These are phyloP conservation scores for Neoscytalidium dimidiatum DNA, from an alignment of 2,329 filamentous ascomycete species.

Conservation along the genomic window DNA sequence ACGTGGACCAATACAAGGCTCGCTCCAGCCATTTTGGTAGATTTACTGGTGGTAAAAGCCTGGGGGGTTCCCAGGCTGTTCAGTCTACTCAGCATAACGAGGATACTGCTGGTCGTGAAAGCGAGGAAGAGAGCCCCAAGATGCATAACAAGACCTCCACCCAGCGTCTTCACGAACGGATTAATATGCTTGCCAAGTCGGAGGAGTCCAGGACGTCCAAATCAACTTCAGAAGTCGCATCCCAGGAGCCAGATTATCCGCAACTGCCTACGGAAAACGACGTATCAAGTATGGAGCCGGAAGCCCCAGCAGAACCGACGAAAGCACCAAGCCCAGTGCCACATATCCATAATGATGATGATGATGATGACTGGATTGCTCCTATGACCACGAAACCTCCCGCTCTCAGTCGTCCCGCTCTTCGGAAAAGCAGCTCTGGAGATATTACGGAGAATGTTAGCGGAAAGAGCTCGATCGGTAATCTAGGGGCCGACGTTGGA, in stretches of 20 bases:
- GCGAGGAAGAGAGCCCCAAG: constrained; percentile 54
- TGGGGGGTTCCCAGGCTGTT: constrained; percentile 51
- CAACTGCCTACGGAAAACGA: constrained; percentile 32
- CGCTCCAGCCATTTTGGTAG: constrained; percentile 74
- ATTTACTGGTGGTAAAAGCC: constrained; percentile 69
- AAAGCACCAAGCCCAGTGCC: constrained; percentile 19
- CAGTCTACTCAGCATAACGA: constrained; percentile 34
- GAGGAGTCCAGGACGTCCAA: constrained; percentile 47
- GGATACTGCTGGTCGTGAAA: constrained; percentile 35
- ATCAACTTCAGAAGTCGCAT: constrained; percentile 38
- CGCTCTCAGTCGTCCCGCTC: constrained; percentile 45
- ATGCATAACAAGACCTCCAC: constrained; percentile 88
- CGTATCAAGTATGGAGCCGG: background rate
- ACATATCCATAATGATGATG: constrained; percentile 32
- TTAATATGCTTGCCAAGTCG: constrained; percentile 69
- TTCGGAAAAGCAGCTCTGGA: constrained; percentile 63
- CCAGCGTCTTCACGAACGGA: constrained; percentile 88
- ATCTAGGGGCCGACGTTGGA: background rate
- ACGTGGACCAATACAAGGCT: constrained; percentile 65
- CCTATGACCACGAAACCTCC: constrained; percentile 47
- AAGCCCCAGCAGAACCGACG: constrained; percentile 23
- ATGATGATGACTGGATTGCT: constrained; percentile 61
- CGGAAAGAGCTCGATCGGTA: constrained; percentile 36
- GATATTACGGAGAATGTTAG: constrained; percentile 62
- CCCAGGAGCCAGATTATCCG: constrained; percentile 40